Conservation (phyloP, 2,329 filamentous ascomycete species). For the Fusarium stilboides region DNA sequence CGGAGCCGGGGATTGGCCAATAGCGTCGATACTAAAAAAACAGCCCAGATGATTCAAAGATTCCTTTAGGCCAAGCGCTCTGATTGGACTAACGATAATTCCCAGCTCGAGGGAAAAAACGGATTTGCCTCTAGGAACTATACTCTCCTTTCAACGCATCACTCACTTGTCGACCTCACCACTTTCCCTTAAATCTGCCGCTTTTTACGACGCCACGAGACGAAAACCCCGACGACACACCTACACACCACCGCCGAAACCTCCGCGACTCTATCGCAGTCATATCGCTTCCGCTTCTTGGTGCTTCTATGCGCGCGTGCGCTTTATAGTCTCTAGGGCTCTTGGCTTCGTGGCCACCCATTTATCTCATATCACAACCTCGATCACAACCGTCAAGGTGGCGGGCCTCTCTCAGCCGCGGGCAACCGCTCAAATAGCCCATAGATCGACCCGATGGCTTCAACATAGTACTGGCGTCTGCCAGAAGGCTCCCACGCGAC, state of each 20-base stretch:
- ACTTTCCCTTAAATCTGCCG: slow-evolving; percentile 9
- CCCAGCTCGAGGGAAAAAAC: slow-evolving; percentile 43
- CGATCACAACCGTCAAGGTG: slow-evolving; percentile 51
- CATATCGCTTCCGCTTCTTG: not conserved
- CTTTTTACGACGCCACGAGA: slow-evolving; percentile 1
- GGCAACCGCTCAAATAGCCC: slow-evolving; percentile 61
- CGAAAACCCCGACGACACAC: not conserved
- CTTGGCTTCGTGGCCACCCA: slow-evolving; percentile 28
- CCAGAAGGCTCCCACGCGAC: slow-evolving; percentile 56
- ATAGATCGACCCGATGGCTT: slow-evolving; percentile 56
- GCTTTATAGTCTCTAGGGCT: slow-evolving; percentile 21
- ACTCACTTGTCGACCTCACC: slow-evolving; percentile 33
- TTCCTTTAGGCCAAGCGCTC: slow-evolving; percentile 12
- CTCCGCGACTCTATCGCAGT: not conserved
- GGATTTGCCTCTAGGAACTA: slow-evolving; percentile 33
- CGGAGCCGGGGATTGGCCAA: slow-evolving; percentile 40
- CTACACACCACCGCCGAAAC: not conserved
- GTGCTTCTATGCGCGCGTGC: slow-evolving; percentile 22
- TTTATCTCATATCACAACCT: slow-evolving; percentile 7
- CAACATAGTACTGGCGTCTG: slow-evolving; percentile 57
- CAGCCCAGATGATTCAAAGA: slow-evolving; percentile 16
- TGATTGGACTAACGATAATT: slow-evolving; percentile 43
- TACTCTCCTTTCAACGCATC: slow-evolving; percentile 30
- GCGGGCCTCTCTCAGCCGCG: slow-evolving; percentile 59
- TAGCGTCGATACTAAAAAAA: slow-evolving; percentile 18